Evolutionary conservation across 441 rosid species (phyloP), one percentile per base, ranked within the genome.

Genomic region (Mallotus japonicus): DNA sequence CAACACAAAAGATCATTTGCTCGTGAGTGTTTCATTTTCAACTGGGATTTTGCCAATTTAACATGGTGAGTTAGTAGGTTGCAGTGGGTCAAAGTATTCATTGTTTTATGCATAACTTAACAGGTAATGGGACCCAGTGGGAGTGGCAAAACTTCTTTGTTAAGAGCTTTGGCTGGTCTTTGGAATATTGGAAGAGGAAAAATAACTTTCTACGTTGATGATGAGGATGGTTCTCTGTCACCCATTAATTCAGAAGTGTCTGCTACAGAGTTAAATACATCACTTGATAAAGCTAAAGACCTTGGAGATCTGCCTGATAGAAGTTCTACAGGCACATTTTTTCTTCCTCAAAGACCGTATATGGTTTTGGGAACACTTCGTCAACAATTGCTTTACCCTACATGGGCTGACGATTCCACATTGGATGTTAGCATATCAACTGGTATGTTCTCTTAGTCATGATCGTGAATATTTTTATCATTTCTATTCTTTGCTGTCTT

Each of bases 321-420:
- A 79, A 85, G 79, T 28, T 72, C 87, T 37, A 85, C 81, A 76
- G 87, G 85, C 42, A 68, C 86, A 70, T 87, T 94, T 77, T 94
- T 94, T 72, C 97, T 94, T 81, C 99, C 99, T 70, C 99, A 94
- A 80, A 92, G 93, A 70, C 99, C 97, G 28, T 94, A 94, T 83
- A 94, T 94, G 99, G 97, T 86, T 81, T 83, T 94, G 76, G 99
- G 99, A 82, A 87, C 97, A 32, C 90, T 94, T 80, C 97, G 99
- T 75, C 94, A 92, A 78, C 99, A 94, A 77, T 77, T 94, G 85
- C 93, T 94, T 62, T 94, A 94, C 81, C 99, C 99, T 61, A 81
- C 85, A 53, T 92, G 97, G 97, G 76, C 75, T 67, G 89, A 73
- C 74, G 81, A 78, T 71, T 66, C 74, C 20, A 56, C 65, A 49